These are phyloP conservation scores for Trypanosoma grayi DNA, from an alignment of 208 protist species.

Conservation along the genomic window DNA sequence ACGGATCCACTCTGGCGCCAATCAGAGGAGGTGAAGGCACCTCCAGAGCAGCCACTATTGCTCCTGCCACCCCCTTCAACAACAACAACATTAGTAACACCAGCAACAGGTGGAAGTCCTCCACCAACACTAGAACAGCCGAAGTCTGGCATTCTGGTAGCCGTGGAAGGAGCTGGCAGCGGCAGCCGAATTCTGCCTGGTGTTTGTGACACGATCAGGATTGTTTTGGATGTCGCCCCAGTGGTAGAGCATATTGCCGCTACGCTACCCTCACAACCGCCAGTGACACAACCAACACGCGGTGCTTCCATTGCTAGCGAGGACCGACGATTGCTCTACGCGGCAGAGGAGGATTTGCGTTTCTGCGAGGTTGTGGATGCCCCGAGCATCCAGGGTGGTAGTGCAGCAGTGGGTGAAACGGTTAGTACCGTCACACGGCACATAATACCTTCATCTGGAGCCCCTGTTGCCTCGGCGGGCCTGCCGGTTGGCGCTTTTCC, in stretches of 20 bases:
- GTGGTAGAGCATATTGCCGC: slow-evolving; percentile 15
- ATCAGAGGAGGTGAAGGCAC: neutral
- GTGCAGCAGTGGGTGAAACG: neutral
- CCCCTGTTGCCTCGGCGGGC: no score
- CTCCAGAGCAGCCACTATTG: neutral
- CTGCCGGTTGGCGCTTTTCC: no score
- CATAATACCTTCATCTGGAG: no score
- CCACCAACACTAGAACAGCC: no score
- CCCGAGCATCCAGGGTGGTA: neutral
- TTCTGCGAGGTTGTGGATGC: slow-evolving; percentile 19
- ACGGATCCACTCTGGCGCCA: slow-evolving; percentile 19
- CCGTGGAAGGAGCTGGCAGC: slow-evolving; percentile 8
- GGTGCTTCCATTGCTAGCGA: slow-evolving; percentile 5
- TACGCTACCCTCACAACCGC: neutral
- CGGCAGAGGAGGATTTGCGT: slow-evolving; percentile 17
- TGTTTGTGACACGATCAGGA: slow-evolving; percentile 12
- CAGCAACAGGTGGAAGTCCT: neutral
- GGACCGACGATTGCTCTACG: slow-evolving; percentile 7
- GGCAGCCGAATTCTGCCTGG: neutral
- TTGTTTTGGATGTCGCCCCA: slow-evolving; percentile 40
- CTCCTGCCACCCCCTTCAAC: neutral
- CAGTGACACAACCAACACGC: neutral
- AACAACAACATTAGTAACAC: neutral
- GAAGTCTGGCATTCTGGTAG: no score
- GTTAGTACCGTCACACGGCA: neutral